phyloP scores from a whole-genome alignment of 768 basidiomycete genomes.

The Kwoniella pini region DNA sequence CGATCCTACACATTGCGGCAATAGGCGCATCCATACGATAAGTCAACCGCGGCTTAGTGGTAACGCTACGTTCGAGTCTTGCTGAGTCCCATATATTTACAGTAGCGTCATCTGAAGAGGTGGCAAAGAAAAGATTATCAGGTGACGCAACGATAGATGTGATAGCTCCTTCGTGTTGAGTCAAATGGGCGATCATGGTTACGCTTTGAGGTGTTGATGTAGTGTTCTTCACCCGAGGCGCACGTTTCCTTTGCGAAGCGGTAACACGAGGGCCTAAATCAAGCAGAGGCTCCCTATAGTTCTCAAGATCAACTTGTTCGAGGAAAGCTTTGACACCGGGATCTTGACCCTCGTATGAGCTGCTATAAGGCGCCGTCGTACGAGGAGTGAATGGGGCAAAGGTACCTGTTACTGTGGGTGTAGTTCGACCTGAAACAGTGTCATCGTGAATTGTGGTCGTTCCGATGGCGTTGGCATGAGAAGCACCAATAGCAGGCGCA shows the following conservation, averaged over 20 bases:
- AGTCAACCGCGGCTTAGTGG: constrained; percentile 64
- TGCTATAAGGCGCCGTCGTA: constrained; percentile 44
- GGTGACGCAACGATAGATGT: constrained; percentile 83
- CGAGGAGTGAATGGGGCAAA: constrained; percentile 17
- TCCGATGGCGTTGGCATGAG: constrained; percentile 75
- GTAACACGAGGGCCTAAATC: constrained; percentile 90
- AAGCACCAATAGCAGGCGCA: constrained; percentile 80
- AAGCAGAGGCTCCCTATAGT: constrained; percentile 73
- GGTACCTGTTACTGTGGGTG: constrained; percentile 58
- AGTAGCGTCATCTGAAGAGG: constrained; percentile 57
- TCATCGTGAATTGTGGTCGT: constrained; percentile 66
- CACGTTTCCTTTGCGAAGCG: constrained; percentile 66
- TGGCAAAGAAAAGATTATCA: constrained; percentile 80
- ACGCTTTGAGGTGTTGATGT: constrained; percentile 67
- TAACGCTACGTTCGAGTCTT: constrained; percentile 89
- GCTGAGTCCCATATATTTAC: constrained; percentile 64
- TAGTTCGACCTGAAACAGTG: constrained; percentile 73
- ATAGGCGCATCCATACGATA: constrained; percentile 66
- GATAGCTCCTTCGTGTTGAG: constrained; percentile 76
- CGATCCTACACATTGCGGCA: constrained; percentile 74
- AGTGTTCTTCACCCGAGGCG: constrained; percentile 39
- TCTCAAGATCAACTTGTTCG: constrained; percentile 86
- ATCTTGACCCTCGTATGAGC: constrained; percentile 74
- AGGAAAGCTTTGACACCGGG: constrained; percentile 83
- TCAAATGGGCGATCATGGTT: constrained; percentile 77